phyloP scores from a whole-genome alignment of 2,329 filamentous ascomycete genomes.

The Periconia sp. region DNA sequence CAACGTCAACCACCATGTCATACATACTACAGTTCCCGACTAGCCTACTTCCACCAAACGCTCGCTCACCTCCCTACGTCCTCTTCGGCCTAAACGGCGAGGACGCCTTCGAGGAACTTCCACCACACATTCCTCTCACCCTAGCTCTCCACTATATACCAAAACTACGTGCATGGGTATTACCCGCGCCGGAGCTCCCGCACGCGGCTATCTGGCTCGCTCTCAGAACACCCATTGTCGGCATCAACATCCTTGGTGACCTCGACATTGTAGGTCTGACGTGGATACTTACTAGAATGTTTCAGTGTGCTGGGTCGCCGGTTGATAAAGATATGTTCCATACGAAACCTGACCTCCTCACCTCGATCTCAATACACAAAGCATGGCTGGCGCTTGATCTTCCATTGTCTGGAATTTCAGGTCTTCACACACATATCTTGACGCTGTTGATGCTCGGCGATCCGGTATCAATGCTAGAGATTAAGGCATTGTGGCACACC shows the following conservation, averaged over 20 bases:
- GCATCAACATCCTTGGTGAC: constrained; percentile 27
- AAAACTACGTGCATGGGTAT: constrained; percentile 20
- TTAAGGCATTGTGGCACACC: constrained; percentile 21
- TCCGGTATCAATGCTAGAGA: constrained; percentile 14
- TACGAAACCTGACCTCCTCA: constrained; percentile 8
- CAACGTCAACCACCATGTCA: constrained; percentile 27
- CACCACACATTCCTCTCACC: constrained; percentile 23
- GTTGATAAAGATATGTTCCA: constrained; percentile 8
- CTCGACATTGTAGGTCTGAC: constrained; percentile 17
- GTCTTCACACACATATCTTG: constrained; percentile 20
- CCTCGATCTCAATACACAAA: constrained; percentile 20
- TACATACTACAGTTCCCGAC: constrained; percentile 29
- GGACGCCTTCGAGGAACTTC: constrained; percentile 17
- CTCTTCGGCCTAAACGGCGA: constrained; percentile 25
- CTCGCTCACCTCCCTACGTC: constrained; percentile 25
- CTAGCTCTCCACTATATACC: constrained; percentile 30
- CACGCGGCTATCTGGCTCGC: constrained; percentile 1
- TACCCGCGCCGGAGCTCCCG: constrained; percentile 17
- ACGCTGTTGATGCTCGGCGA: constrained; percentile 16
- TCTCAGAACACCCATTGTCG: constrained; percentile 16
- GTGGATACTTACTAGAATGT: constrained; percentile 26
- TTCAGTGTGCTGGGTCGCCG: constrained; percentile 17
- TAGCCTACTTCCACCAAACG: constrained; percentile 9
- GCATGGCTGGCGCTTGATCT: constrained; percentile 30
- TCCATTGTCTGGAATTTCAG: constrained; percentile 16